Conservation (phyloP, 2,329 filamentous ascomycete species). For the Colletotrichum aenigma region DNA sequence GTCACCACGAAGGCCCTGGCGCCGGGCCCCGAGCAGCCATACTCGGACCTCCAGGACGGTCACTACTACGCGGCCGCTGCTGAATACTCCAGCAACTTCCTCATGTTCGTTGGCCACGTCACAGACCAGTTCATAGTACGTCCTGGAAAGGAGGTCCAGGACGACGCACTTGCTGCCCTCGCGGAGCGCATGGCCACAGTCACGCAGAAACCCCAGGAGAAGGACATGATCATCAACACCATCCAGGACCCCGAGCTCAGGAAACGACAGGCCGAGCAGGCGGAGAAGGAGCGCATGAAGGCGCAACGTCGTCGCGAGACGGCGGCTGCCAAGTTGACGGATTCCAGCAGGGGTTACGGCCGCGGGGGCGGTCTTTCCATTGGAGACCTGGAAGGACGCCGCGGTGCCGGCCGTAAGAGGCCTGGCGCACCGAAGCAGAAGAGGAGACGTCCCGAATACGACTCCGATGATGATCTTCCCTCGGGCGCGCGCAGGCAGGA, state of each 20-base stretch:
- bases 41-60: constrained; percentile 71
- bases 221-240: constrained; percentile 72
- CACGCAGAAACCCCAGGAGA: constrained; percentile 58
- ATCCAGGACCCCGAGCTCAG: constrained; percentile 77
- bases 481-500: constrained; percentile 67
- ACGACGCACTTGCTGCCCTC: constrained; percentile 73
- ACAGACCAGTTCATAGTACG: constrained; percentile 73
- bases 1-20: constrained; percentile 73
- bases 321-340: constrained; percentile 63
- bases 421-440: constrained; percentile 55
- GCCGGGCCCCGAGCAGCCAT: constrained; percentile 62
- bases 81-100: constrained; percentile 68
- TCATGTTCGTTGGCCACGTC: constrained; percentile 78
- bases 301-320: constrained; percentile 71
- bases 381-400: constrained; percentile 70
- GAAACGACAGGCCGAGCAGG: constrained; percentile 74
- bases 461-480: constrained; percentile 77
- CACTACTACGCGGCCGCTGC: constrained; percentile 80
- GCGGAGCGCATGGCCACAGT: constrained; percentile 70
- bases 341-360: constrained; percentile 55
- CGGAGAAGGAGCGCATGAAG: constrained; percentile 75
- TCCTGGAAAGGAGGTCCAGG: constrained; percentile 70
- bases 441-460: constrained; percentile 67
- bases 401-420: constrained; percentile 59
- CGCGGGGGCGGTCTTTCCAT: constrained; percentile 66